Percentiles rank a stretch among this genome's conserved stretches.
Evolutionary conservation across 2,329 filamentous ascomycete species (phyloP).

Genomic region (Diaporthe amygdali): DNA sequence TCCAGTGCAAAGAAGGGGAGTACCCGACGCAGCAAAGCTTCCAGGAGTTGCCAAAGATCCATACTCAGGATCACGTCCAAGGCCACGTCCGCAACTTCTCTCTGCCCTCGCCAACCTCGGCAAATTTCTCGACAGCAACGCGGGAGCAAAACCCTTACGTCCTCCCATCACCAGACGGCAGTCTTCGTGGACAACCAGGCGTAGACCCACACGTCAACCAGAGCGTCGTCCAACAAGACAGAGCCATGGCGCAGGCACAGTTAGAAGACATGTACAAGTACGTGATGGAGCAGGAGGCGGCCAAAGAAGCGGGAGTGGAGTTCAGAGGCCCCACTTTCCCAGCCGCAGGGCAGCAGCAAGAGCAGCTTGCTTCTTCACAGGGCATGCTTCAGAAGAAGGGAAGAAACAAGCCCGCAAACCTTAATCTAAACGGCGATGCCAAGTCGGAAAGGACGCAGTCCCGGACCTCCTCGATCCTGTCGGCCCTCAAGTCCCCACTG

Average conservation of each 20-base stretch:
- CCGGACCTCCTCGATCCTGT: slow-evolving; percentile 63
- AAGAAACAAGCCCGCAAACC: slow-evolving; percentile 53
- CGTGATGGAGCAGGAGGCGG: slow-evolving; percentile 87
- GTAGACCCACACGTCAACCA: slow-evolving; percentile 78
- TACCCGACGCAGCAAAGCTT: slow-evolving; percentile 30
- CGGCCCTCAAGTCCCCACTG: slow-evolving; percentile 65
- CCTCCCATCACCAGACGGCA: slow-evolving; percentile 52
- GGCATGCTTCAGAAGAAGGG: slow-evolving; percentile 46
- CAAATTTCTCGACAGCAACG: slow-evolving; percentile 32
- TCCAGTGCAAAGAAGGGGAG: slow-evolving; percentile 27
- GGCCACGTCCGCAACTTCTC: slow-evolving; percentile 55
- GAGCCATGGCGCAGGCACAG: slow-evolving; percentile 76
- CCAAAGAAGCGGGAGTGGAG: slow-evolving; percentile 61
- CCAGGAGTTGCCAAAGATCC: slow-evolving; percentile 37
- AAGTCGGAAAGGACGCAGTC: slow-evolving; percentile 59
- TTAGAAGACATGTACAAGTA: slow-evolving; percentile 91
- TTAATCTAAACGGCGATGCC: slow-evolving; percentile 49
- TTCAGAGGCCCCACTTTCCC: slow-evolving; percentile 49
- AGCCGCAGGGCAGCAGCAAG: slow-evolving; percentile 32
- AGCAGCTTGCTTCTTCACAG: slow-evolving; percentile 32
- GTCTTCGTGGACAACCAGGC: slow-evolving; percentile 55
- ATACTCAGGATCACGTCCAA: slow-evolving; percentile 41
- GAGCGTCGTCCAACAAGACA: slow-evolving; percentile 75
- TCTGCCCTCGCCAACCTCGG: slow-evolving; percentile 51
- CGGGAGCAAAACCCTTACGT: slow-evolving; percentile 44